These are phyloP conservation scores for Aspergillus nanangensis DNA, from an alignment of 495 filamentous ascomycete species.

Conservation along the genomic window DNA sequence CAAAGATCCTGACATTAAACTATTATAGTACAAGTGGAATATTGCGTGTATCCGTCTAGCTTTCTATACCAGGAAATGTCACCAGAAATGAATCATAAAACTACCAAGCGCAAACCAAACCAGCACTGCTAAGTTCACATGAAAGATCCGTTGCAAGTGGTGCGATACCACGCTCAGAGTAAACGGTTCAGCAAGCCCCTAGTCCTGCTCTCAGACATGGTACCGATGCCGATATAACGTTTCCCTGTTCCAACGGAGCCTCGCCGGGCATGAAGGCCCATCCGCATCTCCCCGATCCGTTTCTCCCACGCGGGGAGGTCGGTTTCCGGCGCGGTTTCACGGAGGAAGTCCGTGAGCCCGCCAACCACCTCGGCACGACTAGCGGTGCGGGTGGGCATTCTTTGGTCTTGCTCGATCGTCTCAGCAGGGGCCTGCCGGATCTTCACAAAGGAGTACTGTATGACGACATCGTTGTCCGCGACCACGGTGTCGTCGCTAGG, in stretches of 20 bases:
- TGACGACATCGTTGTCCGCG: too few species aligned
- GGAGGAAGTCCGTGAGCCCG: constrained; percentile 2
- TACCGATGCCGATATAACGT: background rate
- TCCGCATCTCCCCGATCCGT: background rate
- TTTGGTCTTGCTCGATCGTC: constrained; percentile 2
- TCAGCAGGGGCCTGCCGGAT: constrained; percentile 2
- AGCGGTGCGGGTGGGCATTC: too few species aligned
- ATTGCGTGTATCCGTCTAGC: too few species aligned
- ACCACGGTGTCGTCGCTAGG: constrained; percentile 3
- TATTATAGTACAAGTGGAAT: too few species aligned
- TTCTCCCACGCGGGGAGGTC: background rate
- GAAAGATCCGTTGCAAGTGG: too few species aligned
- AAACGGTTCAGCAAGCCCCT: background rate
- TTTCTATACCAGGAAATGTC: too few species aligned
- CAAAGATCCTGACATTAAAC: too few species aligned
- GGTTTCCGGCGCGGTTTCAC: background rate
- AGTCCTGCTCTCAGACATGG: background rate
- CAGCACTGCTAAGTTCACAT: too few species aligned
- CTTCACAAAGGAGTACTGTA: constrained; percentile 13
- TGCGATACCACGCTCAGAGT: background rate
- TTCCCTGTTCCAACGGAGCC: background rate
- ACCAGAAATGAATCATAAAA: too few species aligned
- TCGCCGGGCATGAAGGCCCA: too few species aligned
- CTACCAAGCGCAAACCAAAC: too few species aligned
- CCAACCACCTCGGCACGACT: constrained; percentile 10